Percentiles rank a stretch among this genome's conserved stretches.
phyloP scores from a whole-genome alignment of 441 rosid species.

The Dalechampia spathulata region DNA sequence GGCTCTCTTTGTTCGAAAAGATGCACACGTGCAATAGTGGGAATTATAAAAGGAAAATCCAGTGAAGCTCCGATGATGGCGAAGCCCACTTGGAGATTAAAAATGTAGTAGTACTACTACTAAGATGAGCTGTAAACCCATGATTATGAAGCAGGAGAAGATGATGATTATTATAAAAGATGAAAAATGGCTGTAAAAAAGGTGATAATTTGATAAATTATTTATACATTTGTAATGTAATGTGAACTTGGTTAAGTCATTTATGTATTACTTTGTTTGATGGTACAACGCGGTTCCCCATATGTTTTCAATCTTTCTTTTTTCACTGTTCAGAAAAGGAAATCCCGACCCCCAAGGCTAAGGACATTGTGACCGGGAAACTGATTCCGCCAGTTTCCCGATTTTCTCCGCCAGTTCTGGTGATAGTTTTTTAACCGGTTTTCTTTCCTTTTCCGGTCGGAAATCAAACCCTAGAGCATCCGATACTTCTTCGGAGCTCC shows the following conservation, averaged over 20 bases:
- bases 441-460: slow-evolving; percentile 66
- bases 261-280: slow-evolving; percentile 17
- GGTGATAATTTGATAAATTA: slow-evolving; percentile 1
- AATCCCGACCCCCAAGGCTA: slow-evolving; percentile 16
- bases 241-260: not conserved
- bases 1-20: slow-evolving; percentile 17
- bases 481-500: slow-evolving; percentile 97
- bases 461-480: slow-evolving; percentile 80
- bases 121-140: slow-evolving; percentile 5
- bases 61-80: not conserved
- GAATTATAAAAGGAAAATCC: slow-evolving; percentile 25
- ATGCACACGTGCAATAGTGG: slow-evolving; percentile 35
- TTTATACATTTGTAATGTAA: slow-evolving; percentile 12
- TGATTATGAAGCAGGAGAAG: too few relatives aligned
- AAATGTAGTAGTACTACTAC: too few relatives aligned
- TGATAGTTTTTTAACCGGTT: slow-evolving; percentile 66
- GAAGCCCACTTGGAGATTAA: too few relatives aligned
- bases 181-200: not conserved
- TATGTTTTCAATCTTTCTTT: slow-evolving; percentile 9
- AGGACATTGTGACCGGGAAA: slow-evolving; percentile 47
- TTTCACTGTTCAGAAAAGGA: slow-evolving; percentile 12
- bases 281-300: slow-evolving; percentile 35
- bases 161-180: not conserved
- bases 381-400: slow-evolving; percentile 76
- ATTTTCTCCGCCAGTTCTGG: slow-evolving; percentile 64